Evolutionary conservation across 768 basidiomycete genomes (phyloP).

Genomic region (Phylloporus rhodoxanthus): DNA sequence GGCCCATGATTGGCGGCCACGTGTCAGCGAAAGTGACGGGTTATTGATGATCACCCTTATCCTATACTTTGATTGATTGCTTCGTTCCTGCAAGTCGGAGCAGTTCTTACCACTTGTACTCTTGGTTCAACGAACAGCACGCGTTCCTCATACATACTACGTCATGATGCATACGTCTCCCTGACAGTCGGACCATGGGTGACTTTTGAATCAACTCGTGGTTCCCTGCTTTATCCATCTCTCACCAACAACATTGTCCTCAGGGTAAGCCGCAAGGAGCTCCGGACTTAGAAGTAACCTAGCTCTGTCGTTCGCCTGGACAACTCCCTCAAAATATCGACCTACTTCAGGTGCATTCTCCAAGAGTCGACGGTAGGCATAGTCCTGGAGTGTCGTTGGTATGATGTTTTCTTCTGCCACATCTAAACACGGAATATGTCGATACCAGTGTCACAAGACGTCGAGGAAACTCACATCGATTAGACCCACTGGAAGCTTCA

Average conservation of each 20-base stretch:
- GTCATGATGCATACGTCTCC: neutral
- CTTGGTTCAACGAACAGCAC: neutral
- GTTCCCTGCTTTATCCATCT: slow-evolving; percentile 30
- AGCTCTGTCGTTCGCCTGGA: slow-evolving; percentile 24
- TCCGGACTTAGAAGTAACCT: slow-evolving; percentile 41
- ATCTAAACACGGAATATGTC: slow-evolving; percentile 14
- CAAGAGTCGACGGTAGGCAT: slow-evolving; percentile 21
- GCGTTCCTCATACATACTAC: slow-evolving; percentile 1
- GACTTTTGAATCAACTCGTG: neutral
- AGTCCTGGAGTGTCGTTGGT: slow-evolving; percentile 16
- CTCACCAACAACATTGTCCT: slow-evolving; percentile 38
- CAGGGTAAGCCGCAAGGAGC: slow-evolving; percentile 38
- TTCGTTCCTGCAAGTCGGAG: no score
- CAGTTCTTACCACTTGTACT: no score
- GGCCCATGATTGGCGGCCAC: no score
- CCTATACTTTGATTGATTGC: no score
- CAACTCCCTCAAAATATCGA: slow-evolving; percentile 36
- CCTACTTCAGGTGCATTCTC: slow-evolving; percentile 22
- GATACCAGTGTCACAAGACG: neutral
- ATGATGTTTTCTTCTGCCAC: slow-evolving; percentile 35
- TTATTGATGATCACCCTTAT: no score
- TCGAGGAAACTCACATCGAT: slow-evolving; percentile 32
- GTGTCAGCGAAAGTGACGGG: no score
- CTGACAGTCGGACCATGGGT: neutral
- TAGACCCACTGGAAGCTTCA: slow-evolving; percentile 25